Conservation (phyloP, 139 green algal genomes). For the Auxenochlorella protothecoides region DNA sequence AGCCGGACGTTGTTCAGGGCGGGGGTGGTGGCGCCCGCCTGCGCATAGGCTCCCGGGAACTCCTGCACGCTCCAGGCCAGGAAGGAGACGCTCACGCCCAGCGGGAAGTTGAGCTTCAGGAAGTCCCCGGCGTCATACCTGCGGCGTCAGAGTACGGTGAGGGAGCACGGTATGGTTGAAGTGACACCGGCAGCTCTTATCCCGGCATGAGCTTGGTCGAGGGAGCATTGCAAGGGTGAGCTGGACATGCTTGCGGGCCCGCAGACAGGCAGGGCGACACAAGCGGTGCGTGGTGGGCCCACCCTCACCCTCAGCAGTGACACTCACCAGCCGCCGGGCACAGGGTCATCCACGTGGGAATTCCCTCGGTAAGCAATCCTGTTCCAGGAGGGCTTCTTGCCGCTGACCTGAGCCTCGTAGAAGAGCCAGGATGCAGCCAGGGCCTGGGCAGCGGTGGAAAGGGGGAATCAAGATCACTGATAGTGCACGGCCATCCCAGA, state of each 20-base stretch:
- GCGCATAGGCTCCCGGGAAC: conserved; percentile 14
- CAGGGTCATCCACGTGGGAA: background rate
- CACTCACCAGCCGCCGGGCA: conserved; percentile 16
- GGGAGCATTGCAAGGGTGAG: background rate
- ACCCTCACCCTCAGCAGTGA: conserved; percentile 4
- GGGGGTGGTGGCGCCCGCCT: background rate
- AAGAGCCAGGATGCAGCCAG: conserved; percentile 23
- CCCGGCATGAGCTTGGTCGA: background rate
- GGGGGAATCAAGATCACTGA: too few relatives aligned
- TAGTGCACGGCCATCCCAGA: too few relatives aligned
- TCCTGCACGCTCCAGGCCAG: conserved; percentile 40
- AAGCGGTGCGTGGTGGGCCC: too few relatives aligned
- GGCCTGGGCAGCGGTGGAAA: background rate
- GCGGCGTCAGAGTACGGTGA: background rate
- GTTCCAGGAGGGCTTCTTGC: background rate
- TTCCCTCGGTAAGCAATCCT: conserved; percentile 27
- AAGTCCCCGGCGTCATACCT: conserved; percentile 26
- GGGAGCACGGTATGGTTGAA: background rate
- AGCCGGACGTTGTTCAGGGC: background rate
- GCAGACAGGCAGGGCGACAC: too few relatives aligned
- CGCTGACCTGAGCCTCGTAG: conserved; percentile 38
- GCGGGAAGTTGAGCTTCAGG: conserved; percentile 46
- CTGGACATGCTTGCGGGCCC: too few relatives aligned
- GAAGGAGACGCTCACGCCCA: conserved; percentile 25
- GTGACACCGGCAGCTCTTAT: too few relatives aligned